Conservation (phyloP, 192 early-diverging fungal species). For the Mortierella hygrophila region DNA sequence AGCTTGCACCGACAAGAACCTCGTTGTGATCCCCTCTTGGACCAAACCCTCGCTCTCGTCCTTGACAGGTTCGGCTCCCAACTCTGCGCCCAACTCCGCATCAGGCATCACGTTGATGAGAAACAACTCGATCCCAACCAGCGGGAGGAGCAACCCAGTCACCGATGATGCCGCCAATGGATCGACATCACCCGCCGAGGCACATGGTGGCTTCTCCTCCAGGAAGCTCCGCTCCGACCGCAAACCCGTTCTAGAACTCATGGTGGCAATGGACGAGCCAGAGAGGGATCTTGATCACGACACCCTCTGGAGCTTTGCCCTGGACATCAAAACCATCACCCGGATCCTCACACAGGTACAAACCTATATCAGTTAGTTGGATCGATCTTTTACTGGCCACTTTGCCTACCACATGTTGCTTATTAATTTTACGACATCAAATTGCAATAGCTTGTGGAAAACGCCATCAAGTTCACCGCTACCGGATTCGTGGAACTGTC, state of each 20-base stretch:
- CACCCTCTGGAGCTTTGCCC: slow-evolving; percentile 28
- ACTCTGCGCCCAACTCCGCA: slow-evolving; percentile 13
- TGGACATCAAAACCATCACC: slow-evolving; percentile 36
- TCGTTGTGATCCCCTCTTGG: slow-evolving; percentile 40
- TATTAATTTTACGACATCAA: no score
- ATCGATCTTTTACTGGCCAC: not conserved
- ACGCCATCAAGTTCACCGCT: slow-evolving; percentile 66
- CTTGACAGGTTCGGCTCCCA: slow-evolving; percentile 16
- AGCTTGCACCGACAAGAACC: slow-evolving; percentile 40
- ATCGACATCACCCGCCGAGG: slow-evolving; percentile 16
- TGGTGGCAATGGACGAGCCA: slow-evolving; percentile 49
- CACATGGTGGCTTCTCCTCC: slow-evolving; percentile 11
- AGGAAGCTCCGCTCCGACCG: slow-evolving; percentile 6
- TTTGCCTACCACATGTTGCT: not conserved
- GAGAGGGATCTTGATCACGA: slow-evolving; percentile 40
- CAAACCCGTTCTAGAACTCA: slow-evolving; percentile 33
- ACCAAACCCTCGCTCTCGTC: slow-evolving; percentile 34
- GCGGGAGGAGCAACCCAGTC: not conserved
- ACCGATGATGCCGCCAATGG: slow-evolving; percentile 19
- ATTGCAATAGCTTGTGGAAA: slow-evolving; percentile 50
- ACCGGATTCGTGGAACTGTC: slow-evolving; percentile 63
- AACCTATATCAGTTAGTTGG: not conserved
- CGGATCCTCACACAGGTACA: slow-evolving; percentile 44
- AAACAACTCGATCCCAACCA: not conserved
- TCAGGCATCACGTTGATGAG: not conserved